Evolutionary conservation across 2,329 filamentous ascomycete species (phyloP).

Genomic region (Cladosporium austrohemisphaericum): DNA sequence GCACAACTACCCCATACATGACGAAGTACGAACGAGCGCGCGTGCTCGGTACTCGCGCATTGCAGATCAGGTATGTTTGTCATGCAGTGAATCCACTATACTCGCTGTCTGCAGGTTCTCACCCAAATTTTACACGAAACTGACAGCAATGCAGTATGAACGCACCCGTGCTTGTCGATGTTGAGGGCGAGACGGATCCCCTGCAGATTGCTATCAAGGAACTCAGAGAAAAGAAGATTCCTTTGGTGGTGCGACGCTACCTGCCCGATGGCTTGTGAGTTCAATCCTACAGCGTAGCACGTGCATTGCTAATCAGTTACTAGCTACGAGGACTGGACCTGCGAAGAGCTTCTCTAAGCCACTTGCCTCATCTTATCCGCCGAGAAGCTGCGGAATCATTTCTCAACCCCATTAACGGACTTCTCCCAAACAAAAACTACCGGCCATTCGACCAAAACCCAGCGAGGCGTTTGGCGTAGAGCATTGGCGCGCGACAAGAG

Average conservation of each 20-base stretch:
- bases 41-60: constrained; percentile 84
- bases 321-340: constrained; percentile 98
- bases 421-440: background rate
- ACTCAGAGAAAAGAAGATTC: constrained; percentile 97
- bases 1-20: constrained; percentile 96
- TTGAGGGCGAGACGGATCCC: constrained; percentile 96
- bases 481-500: constrained; percentile 9
- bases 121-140: too few species aligned
- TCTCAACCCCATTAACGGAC: too few species aligned
- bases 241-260: constrained; percentile 89
- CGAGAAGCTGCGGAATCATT: too few species aligned
- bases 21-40: constrained; percentile 97
- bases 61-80: constrained; percentile 83
- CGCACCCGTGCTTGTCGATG: constrained; percentile 90
- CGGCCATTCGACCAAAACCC: background rate
- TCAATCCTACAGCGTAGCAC: background rate
- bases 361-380: too few species aligned
- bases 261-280: constrained; percentile 93
- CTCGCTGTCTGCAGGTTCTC: too few species aligned
- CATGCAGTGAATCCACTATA: too few species aligned
- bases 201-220: constrained; percentile 97
- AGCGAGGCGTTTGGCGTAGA: constrained; percentile 21
- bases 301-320: background rate
- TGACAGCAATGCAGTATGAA: constrained; percentile 68
- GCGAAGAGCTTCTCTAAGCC: constrained; percentile 78